Base-by-base conservation (phyloP, 2,329 filamentous ascomycete species). In the Fragosphaeria purpurea region DNA sequence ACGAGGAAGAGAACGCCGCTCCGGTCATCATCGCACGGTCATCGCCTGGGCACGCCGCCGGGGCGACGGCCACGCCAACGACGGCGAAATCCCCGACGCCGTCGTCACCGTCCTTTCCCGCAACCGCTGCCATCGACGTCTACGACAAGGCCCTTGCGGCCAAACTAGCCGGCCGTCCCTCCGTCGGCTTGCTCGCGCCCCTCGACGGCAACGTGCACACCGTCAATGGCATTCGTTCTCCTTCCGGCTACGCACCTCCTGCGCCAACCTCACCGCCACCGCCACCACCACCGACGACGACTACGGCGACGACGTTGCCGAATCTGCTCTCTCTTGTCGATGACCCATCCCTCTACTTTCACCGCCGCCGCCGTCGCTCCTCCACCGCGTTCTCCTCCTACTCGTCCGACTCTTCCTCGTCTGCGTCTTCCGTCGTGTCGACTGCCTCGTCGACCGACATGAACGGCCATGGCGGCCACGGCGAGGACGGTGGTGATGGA, bases 361-460 rank as follows among this genome's bases (percentile, higher is more conserved):
- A 44, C 34, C 51, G 49, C 34, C 41, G 30, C n/a, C 39, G n/a
- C 9, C 39, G 46, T 12, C 51, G 47, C 4, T 47, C 47, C 12
- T 42, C 48, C 8, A 40, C 48, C 22, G 32, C 33, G n/a, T 22
- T 22, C 22, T 22, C 22, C 22, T 22, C 22, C 22, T 22, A 22
- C 22, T 22, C 22, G 35, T 37, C 35, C 11, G 11, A 7, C 11
- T 11, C 7, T 37, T 37, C 35, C 35, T 46, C 51, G n/a, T 5
- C 41, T 8, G 30, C 10, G 31, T 46, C 13, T 45, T 45, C 38
- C 44, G 48, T 46, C 43, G 48, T 44, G 33, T 56, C 55, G 5
- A 43, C 50, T 32, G 51, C 46, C 50, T 57, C 55, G 38, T 57
- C 55, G 44, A 38, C 48, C 10, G 52, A 56, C 40, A 57, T 56